Evolutionary conservation across 768 basidiomycete genomes (phyloP).

Genomic region (Trametes elegans): DNA sequence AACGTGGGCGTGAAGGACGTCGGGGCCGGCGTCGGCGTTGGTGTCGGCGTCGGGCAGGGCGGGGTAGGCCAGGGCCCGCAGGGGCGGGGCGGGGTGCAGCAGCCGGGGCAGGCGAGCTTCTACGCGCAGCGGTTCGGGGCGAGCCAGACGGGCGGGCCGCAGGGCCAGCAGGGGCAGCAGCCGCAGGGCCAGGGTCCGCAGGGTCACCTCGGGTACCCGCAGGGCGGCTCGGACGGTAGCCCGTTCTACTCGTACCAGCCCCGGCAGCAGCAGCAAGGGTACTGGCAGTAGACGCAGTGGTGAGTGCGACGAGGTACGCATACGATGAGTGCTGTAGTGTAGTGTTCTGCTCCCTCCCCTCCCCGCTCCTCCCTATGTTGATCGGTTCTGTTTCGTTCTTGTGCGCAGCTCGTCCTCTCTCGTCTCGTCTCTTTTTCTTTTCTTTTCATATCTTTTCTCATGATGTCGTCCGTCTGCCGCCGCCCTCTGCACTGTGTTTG

Average conservation of each 20-base stretch:
- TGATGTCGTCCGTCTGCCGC: too few species aligned
- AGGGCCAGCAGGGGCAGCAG: slow-evolving; percentile 44
- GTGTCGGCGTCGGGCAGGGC: slow-evolving; percentile 39
- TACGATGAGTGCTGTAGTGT: not conserved
- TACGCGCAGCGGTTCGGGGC: slow-evolving; percentile 44
- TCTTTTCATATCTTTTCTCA: too few species aligned
- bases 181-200: slow-evolving; percentile 44
- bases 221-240: slow-evolving; percentile 58
- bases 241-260: slow-evolving; percentile 70
- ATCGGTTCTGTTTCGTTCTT: not conserved
- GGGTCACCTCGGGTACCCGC: slow-evolving; percentile 60
- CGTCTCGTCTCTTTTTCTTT: not conserved
- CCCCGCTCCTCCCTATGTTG: not conserved
- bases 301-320: not conserved
- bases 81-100: slow-evolving; percentile 43
- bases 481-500: slow-evolving; percentile 11
- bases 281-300: slow-evolving; percentile 39
- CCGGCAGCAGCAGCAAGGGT: slow-evolving; percentile 69
- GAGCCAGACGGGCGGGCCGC: slow-evolving; percentile 41
- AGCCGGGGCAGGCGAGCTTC: slow-evolving; percentile 43
- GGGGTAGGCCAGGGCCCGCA: slow-evolving; percentile 40
- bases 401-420: slow-evolving; percentile 5
- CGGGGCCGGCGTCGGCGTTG: slow-evolving; percentile 43
- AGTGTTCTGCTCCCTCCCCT: not conserved
- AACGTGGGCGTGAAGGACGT: slow-evolving; percentile 58